A percentile compares a stretch with the other conserved stretches of the same genome.
Conservation (phyloP, 2,329 filamentous ascomycete genomes). For the Trichoderma sp. region DNA sequence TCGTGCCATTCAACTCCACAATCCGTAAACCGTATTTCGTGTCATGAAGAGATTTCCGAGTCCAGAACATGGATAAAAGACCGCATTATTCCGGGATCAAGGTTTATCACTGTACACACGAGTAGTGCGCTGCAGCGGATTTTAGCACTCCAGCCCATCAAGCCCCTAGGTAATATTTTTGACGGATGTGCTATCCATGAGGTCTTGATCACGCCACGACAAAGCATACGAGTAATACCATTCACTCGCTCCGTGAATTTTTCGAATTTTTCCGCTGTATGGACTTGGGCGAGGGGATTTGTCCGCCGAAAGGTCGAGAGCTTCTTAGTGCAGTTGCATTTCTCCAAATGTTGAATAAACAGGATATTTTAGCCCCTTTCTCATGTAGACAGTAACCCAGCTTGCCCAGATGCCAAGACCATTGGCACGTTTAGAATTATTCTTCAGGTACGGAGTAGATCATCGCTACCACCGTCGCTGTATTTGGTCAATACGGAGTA, state of each 20-base stretch:
- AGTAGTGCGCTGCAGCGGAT: background rate
- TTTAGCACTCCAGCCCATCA: background rate
- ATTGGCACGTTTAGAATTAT: background rate
- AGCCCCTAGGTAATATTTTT: background rate
- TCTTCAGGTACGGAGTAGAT: background rate
- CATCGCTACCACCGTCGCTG: background rate
- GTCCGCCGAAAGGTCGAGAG: background rate
- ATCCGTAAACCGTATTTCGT: background rate
- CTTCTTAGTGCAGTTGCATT: background rate
- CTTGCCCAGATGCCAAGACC: background rate
- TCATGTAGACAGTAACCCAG: background rate
- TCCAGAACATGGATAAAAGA: background rate
- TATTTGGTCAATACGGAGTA: background rate
- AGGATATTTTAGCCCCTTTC: background rate
- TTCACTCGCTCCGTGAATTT: background rate
- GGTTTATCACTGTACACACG: background rate
- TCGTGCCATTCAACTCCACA: background rate
- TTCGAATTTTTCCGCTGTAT: background rate
- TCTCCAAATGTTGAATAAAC: background rate
- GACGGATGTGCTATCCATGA: background rate
- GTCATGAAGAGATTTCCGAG: background rate
- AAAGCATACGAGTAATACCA: background rate
- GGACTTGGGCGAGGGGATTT: background rate
- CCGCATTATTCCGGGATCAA: background rate
- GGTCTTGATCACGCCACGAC: background rate